Evolutionary conservation across 2,329 filamentous ascomycete genomes (phyloP).

Genomic region (Cladosporium sp.): DNA sequence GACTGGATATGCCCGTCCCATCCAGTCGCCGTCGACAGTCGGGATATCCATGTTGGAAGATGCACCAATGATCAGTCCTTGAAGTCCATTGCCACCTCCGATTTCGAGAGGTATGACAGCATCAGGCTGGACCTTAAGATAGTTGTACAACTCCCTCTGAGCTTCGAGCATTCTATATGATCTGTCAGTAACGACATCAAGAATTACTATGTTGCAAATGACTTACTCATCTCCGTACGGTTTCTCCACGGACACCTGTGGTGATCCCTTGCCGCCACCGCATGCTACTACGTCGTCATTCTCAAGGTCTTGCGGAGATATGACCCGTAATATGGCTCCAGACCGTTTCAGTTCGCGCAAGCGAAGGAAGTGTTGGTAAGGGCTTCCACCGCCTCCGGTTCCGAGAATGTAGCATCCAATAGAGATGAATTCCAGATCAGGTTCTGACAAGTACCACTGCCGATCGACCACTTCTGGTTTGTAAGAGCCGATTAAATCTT

Average conservation of each 20-base stretch:
- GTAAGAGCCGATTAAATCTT: conserved; percentile 25
- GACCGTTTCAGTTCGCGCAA: conserved; percentile 37
- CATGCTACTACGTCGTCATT: conserved; percentile 42
- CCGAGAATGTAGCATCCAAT: conserved; percentile 47
- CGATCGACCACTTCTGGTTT: conserved; percentile 36
- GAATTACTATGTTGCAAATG: background rate
- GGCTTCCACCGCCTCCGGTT: conserved; percentile 46
- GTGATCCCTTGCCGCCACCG: conserved; percentile 42
- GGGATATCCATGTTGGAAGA: conserved; percentile 38
- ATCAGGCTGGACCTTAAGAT: conserved; percentile 31
- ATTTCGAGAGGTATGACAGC: conserved; percentile 41
- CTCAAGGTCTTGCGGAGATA: conserved; percentile 40
- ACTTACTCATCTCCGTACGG: conserved; percentile 37
- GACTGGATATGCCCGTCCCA: conserved; percentile 46
- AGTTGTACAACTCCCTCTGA: conserved; percentile 32
- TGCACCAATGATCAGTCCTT: conserved; percentile 35
- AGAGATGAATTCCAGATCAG: conserved; percentile 42
- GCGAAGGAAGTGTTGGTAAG: conserved; percentile 41
- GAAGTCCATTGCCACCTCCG: conserved; percentile 43
- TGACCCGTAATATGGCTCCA: conserved; percentile 38
- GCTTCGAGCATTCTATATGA: conserved; percentile 33
- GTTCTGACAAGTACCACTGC: conserved; percentile 42
- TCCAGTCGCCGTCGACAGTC: conserved; percentile 44
- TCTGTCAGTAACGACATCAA: background rate
- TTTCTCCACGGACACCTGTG: conserved; percentile 36